phyloP scores from a whole-genome alignment of 2,329 filamentous ascomycete genomes.

The Hirsutella rhossiliensis region DNA sequence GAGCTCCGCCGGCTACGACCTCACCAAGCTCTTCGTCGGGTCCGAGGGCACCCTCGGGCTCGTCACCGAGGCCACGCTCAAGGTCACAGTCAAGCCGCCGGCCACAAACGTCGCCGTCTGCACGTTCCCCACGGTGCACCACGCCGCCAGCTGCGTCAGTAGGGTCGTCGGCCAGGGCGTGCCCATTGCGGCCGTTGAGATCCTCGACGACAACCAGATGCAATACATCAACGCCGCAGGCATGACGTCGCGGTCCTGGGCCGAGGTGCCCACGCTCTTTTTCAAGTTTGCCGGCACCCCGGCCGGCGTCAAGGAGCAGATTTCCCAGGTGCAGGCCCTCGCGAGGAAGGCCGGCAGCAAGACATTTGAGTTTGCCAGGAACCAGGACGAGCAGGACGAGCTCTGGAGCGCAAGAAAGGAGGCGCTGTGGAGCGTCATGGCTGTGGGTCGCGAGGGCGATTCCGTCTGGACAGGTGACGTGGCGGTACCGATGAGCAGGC shows the following conservation, averaged over 20 bases:
- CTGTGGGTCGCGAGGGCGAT: slow-evolving; percentile 51
- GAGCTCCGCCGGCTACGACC: slow-evolving; percentile 82
- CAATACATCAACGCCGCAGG: slow-evolving; percentile 53
- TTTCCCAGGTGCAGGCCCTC: slow-evolving; percentile 52
- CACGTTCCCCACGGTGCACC: slow-evolving; percentile 44
- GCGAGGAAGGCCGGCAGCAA: slow-evolving; percentile 50
- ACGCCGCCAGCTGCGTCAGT: slow-evolving; percentile 69
- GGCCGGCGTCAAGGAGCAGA: slow-evolving; percentile 64
- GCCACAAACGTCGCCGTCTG: slow-evolving; percentile 71
- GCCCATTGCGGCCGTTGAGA: slow-evolving; percentile 82
- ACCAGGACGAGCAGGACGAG: slow-evolving; percentile 57
- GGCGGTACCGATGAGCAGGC: slow-evolving; percentile 63
- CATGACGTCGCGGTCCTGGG: slow-evolving; percentile 54
- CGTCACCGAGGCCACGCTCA: slow-evolving; percentile 82
- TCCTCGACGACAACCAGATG: slow-evolving; percentile 89
- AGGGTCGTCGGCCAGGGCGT: slow-evolving; percentile 70
- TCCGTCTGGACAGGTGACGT: slow-evolving; percentile 81
- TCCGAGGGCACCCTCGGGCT: slow-evolving; percentile 86
- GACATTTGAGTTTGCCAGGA: slow-evolving; percentile 67
- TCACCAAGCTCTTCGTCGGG: slow-evolving; percentile 81
- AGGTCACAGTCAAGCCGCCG: slow-evolving; percentile 70
- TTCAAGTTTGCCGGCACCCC: slow-evolving; percentile 74
- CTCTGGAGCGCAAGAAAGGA: slow-evolving; percentile 79
- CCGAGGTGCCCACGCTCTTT: slow-evolving; percentile 64
- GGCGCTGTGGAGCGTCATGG: slow-evolving; percentile 70